A percentile compares a stretch with the other conserved stretches of the same genome.
Evolutionary conservation across 345 rosid genomes (phyloP).

Genomic region (Ailanthus altissimus): DNA sequence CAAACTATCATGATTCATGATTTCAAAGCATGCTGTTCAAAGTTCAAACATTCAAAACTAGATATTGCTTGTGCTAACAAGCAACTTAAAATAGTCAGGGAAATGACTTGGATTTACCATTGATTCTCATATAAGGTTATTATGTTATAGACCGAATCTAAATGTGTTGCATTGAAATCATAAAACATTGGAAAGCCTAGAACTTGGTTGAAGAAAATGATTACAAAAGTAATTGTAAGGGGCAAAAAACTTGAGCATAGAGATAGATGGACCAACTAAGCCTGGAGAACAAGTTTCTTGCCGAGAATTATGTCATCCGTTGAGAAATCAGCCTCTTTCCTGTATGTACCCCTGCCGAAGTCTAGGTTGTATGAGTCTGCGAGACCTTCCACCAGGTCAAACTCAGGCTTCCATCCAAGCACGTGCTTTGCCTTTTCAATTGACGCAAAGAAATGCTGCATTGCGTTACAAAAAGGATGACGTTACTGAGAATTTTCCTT

Average conservation of each 20-base stretch:
- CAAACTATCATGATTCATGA: not conserved
- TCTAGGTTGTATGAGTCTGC: conserved; percentile 91
- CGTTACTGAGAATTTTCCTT: not conserved
- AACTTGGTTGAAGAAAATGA: not conserved
- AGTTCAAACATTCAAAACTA: conserved; percentile 3
- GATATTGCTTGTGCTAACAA: not conserved
- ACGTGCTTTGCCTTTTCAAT: conserved; percentile 89
- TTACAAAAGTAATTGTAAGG: not conserved
- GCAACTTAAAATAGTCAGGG: not conserved
- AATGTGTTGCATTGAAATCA: not conserved
- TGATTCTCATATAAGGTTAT: not conserved
- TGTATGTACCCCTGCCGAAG: conserved; percentile 82
- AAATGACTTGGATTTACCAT: not conserved
- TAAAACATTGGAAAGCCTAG: not conserved
- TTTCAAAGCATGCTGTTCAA: conserved; percentile 6
- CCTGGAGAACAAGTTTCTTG: conserved; percentile 71
- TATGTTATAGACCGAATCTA: not conserved
- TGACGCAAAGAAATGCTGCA: conserved; percentile 98
- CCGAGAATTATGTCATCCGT: conserved; percentile 88
- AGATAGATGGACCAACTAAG: conserved; percentile 26
- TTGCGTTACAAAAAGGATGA: not conserved
- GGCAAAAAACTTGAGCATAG: not conserved
- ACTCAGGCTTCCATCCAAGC: conserved; percentile 76
- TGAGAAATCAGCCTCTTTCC: conserved; percentile 91
- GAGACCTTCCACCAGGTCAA: conserved; percentile 86